Percentiles rank a stretch among this genome's conserved stretches.
Conservation (phyloP, 208 protist genomes). For the Trypanosomatidae sp. region DNA sequence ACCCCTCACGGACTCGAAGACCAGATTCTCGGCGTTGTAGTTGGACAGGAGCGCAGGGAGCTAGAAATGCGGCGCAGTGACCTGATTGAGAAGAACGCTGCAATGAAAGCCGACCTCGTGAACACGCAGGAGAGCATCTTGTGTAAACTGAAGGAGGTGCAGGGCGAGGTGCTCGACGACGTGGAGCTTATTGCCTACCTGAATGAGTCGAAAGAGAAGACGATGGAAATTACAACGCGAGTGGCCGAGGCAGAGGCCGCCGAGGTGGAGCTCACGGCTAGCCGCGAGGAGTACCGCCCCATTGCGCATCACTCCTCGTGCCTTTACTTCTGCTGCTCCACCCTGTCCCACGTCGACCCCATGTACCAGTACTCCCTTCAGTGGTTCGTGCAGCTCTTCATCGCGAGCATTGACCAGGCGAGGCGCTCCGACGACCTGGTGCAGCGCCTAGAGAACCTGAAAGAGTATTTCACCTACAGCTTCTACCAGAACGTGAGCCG, state of each 20-base stretch:
- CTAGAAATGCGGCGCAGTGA: conserved; percentile 95
- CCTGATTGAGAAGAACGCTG: conserved; percentile 95
- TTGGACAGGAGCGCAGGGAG: conserved; percentile 97
- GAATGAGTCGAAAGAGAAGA: conserved; percentile 96
- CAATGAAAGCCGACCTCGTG: conserved; percentile 96
- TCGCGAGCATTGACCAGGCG: conserved; percentile 86
- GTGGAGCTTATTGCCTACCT: conserved; percentile 96
- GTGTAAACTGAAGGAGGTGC: conserved; percentile 93
- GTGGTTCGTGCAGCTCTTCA: conserved; percentile 98
- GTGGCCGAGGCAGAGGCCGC: conserved; percentile 96
- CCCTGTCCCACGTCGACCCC: conserved; percentile 93
- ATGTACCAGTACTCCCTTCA: conserved; percentile 98
- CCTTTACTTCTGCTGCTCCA: conserved; percentile 98
- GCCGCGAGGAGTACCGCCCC: conserved; percentile 94
- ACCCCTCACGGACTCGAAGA: conserved; percentile 97
- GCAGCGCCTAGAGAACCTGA: conserved; percentile 84
- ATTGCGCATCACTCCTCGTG: conserved; percentile 95
- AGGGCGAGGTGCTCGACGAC: conserved; percentile 97
- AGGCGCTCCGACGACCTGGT: conserved; percentile 80
- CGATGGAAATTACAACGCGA: conserved; percentile 91
- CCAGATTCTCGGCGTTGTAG: conserved; percentile 97
- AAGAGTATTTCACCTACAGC: conserved; percentile 96
- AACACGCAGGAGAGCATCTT: conserved; percentile 98
- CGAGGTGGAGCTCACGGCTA: conserved; percentile 96
- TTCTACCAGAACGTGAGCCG: conserved; percentile 97